Evolutionary conservation across 495 filamentous ascomycete genomes (phyloP).

Genomic region (Podospora pseudocomata): DNA sequence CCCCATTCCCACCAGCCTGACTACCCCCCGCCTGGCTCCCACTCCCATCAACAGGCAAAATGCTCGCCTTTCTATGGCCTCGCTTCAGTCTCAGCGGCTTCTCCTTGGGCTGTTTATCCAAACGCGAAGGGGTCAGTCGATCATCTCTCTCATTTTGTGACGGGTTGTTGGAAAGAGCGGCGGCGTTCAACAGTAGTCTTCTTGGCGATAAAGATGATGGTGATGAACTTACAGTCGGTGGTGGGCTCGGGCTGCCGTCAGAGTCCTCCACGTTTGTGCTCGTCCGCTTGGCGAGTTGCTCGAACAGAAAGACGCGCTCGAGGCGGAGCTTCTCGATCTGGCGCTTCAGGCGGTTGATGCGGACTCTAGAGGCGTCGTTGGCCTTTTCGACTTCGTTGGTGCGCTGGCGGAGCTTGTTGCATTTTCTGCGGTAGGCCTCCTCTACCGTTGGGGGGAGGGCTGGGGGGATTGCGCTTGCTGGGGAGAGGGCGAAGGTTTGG

Average conservation of each 20-base stretch:
- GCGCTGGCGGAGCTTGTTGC: slow-evolving; percentile 87
- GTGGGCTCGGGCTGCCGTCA: slow-evolving; percentile 67
- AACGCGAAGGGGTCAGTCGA: slow-evolving; percentile 11
- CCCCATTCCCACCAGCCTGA: not conserved
- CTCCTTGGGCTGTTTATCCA: slow-evolving; percentile 67
- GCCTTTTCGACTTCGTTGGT: slow-evolving; percentile 85
- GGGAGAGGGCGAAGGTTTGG: slow-evolving; percentile 5
- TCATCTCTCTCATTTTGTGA: not conserved
- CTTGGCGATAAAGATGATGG: slow-evolving; percentile 13
- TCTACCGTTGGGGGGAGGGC: slow-evolving; percentile 90
- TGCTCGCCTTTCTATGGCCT: slow-evolving; percentile 56
- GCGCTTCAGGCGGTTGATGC: slow-evolving; percentile 74
- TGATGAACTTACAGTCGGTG: slow-evolving; percentile 57
- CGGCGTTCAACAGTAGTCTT: slow-evolving; percentile 4
- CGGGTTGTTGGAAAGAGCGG: not conserved
- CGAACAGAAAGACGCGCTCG: slow-evolving; percentile 83
- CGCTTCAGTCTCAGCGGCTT: slow-evolving; percentile 87
- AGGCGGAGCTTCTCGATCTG: slow-evolving; percentile 88
- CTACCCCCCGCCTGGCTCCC: not conserved
- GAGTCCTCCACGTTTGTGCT: slow-evolving; percentile 75
- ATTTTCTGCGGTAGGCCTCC: slow-evolving; percentile 93
- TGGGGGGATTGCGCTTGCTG: slow-evolving; percentile 51
- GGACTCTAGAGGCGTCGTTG: slow-evolving; percentile 74
- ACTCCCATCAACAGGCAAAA: slow-evolving; percentile 31
- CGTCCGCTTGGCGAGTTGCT: slow-evolving; percentile 80